A percentile compares a stretch with the other conserved stretches of the same genome.
Evolutionary conservation across 306 rosid species (phyloP).

Genomic region (Inga oerstediana): DNA sequence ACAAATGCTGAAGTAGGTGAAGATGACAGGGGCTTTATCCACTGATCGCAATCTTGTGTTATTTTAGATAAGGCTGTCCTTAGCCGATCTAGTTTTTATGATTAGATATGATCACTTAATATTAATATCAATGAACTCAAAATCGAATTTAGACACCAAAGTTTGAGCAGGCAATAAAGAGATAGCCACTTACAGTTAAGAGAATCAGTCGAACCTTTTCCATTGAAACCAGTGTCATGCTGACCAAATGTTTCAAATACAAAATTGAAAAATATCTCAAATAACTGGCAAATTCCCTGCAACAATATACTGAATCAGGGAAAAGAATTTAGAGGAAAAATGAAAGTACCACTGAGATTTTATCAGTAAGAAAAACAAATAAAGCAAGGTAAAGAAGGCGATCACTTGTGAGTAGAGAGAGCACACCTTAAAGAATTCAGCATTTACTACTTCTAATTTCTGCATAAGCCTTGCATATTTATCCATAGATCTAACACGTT

Average conservation of each 20-base stretch:
- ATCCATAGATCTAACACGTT: conserved; percentile 84
- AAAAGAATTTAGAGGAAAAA: conserved; percentile 44
- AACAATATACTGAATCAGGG: conserved; percentile 66
- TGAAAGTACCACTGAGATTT: conserved; percentile 34
- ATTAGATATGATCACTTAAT: conserved; percentile 34
- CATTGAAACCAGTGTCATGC: conserved; percentile 66
- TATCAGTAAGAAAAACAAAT: conserved; percentile 27
- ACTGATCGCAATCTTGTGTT: conserved; percentile 85
- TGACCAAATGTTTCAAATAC: conserved; percentile 86
- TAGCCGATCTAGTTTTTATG: conserved; percentile 72
- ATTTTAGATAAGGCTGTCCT: conserved; percentile 85
- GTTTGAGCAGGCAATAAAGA: conserved; percentile 25
- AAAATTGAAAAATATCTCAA: conserved; percentile 76
- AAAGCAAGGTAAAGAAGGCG: conserved; percentile 21
- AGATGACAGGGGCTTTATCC: conserved; percentile 64
- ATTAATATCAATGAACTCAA: conserved; percentile 35
- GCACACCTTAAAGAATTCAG: conserved; percentile 90
- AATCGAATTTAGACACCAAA: conserved; percentile 32
- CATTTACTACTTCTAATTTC: conserved; percentile 78
- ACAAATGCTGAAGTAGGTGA: conserved; percentile 65
- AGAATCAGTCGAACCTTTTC: conserved; percentile 63
- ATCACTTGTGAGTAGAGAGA: conserved; percentile 27
- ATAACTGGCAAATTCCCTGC: conserved; percentile 98
- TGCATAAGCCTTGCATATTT: conserved; percentile 98
- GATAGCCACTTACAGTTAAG: conserved; percentile 76